Base-by-base conservation (phyloP, 345 rosid species). In the Linum tenue region DNA sequence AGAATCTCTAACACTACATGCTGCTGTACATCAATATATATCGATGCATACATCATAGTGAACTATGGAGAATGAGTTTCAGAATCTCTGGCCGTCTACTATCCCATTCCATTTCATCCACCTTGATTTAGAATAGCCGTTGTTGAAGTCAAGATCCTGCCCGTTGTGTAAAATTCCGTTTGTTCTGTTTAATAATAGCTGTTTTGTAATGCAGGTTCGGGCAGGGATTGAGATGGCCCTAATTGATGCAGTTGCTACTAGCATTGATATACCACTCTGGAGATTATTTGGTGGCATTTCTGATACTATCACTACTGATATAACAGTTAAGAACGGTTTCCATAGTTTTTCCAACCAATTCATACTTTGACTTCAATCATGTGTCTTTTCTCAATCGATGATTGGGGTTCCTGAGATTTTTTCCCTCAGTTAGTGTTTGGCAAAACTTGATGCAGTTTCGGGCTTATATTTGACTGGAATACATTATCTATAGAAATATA, bases 151-250 rank as follows among this genome's bases (percentile, higher is more conserved):
- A 22, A 22, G 31, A 22, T 22, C 31, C 31, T 22, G 31, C 31
- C 31, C 31, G 31, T 22, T 22, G 31, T 22, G 31, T 22, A 22
- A 22, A 22, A 22, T 22, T 22, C 31, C 31, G 31, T 22, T 22
- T 22, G 31, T 22, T 22, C 31, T 22, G 31, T 22, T 22, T 22
- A 22, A 22, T 22, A 22, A 41, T 41, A 8, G 9, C 44, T 41
- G 44, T 8, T 41, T 41, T 4, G 6, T 41, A 41, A 41, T 80
- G 63, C 71, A 92, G 98, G 94, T 88, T 60, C 81, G 96, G 75
- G 96, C 89, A 0, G 98, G 94, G 58, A 69, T 90, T 41, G 98
- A 92, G 85, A 90, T 90, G 97, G 96, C 98, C 16, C 67, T 90
- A 80, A 83, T 90, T 66, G 97, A 88, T 83, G 94, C 97, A 60